These are phyloP conservation scores for Nigrograna mackinnonii DNA, from an alignment of 2,329 filamentous ascomycete species.

Conservation along the genomic window DNA sequence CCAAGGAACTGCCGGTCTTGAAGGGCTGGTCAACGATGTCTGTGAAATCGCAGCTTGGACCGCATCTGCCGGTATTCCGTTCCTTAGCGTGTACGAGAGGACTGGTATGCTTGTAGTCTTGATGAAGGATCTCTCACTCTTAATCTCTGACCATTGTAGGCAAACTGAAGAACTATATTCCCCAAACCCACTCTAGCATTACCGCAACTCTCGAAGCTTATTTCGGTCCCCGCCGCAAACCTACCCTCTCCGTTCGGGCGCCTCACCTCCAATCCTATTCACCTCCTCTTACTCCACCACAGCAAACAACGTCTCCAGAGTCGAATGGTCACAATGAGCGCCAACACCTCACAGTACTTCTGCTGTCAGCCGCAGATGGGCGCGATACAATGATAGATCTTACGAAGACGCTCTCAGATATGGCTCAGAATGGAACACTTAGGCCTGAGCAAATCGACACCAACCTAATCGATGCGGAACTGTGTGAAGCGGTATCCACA, in stretches of 20 bases:
- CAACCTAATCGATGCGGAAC: slow-evolving; percentile 87
- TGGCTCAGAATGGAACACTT: slow-evolving; percentile 89
- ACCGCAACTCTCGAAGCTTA: slow-evolving; percentile 81
- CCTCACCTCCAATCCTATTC: slow-evolving; percentile 69
- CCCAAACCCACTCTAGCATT: slow-evolving; percentile 80
- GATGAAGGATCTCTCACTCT: neutral
- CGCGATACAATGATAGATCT: slow-evolving; percentile 93
- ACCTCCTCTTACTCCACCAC: slow-evolving; percentile 46
- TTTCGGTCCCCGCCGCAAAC: slow-evolving; percentile 74
- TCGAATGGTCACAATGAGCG: slow-evolving; percentile 32
- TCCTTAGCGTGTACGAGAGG: slow-evolving; percentile 88
- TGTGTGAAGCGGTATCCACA: slow-evolving; percentile 75
- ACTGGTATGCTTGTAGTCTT: slow-evolving; percentile 66
- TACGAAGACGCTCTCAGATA: slow-evolving; percentile 90
- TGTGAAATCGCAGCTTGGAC: slow-evolving; percentile 94
- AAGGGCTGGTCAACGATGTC: slow-evolving; percentile 85
- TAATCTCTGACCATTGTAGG: slow-evolving; percentile 54
- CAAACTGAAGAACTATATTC: slow-evolving; percentile 84
- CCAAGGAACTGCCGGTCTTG: slow-evolving; percentile 72
- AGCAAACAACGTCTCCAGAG: slow-evolving; percentile 41
- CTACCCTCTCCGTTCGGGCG: slow-evolving; percentile 69
- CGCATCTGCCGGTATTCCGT: slow-evolving; percentile 82
- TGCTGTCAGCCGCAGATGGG: slow-evolving; percentile 87
- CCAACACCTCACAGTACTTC: slow-evolving; percentile 65
- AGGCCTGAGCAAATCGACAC: slow-evolving; percentile 78